A percentile compares a stretch with the other conserved stretches of the same genome.
phyloP scores from a whole-genome alignment of 2,329 filamentous ascomycete species.

The Fusarium euwallaceae region DNA sequence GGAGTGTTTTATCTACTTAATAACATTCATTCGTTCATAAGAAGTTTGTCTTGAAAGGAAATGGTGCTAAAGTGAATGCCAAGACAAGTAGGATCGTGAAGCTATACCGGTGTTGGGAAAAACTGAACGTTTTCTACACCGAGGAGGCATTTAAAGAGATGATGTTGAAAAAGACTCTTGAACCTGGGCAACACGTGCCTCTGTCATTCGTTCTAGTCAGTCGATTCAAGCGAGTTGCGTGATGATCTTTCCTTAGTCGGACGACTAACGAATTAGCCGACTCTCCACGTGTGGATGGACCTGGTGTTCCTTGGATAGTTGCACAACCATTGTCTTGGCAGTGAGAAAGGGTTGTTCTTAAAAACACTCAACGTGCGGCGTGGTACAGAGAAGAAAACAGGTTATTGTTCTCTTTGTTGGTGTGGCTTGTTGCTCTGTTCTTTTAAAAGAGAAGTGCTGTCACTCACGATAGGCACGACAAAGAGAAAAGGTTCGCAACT shows the following conservation, averaged over 20 bases:
- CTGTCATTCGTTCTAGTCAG: neutral
- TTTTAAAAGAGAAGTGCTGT: neutral
- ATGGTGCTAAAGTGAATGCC: neutral
- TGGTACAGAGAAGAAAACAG: neutral
- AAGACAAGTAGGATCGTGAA: neutral
- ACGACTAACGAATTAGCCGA: neutral
- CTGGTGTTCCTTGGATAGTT: neutral
- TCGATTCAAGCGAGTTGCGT: neutral
- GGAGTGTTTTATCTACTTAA: neutral
- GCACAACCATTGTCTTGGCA: neutral
- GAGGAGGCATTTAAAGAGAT: neutral
- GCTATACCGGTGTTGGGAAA: neutral
- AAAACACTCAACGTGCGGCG: neutral
- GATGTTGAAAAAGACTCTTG: neutral
- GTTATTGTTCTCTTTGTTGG: neutral
- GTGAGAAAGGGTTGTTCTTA: neutral
- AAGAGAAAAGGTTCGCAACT: neutral
- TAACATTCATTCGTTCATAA: neutral
- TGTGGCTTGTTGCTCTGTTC: neutral
- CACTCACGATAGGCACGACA: neutral
- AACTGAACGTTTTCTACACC: neutral
- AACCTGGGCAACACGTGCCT: neutral
- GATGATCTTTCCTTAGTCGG: neutral
- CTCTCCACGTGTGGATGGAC: neutral
- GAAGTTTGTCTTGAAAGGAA: neutral